Base-by-base conservation (phyloP, 2,329 filamentous ascomycete species). In the Amauroascus niger region DNA sequence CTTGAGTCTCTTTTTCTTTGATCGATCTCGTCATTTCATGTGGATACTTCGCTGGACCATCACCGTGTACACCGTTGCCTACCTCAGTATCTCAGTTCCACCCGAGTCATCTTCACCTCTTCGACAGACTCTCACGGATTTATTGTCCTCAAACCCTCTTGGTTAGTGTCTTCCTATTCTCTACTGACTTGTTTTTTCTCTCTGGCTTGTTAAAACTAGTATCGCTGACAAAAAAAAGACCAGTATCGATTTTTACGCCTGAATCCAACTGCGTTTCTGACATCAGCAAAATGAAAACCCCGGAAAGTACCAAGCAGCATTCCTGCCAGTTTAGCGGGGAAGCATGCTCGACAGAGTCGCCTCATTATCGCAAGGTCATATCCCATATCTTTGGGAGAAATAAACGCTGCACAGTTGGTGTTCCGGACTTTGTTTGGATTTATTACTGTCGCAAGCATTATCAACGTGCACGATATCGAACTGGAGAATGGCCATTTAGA, bases 341-440 rank as follows among this genome's bases (percentile, higher is more conserved):
- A 43, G 39, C 54, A 37, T 61, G 59, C 22, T 63, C 61, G 0
- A 61, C 62, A 1, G 63, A 64, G 30, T 62, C 63, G 3, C 58
- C 80, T 4, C 76, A 79, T 53, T 77, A 78, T 22, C 80, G 87
- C 46, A 91, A 91, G 69, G 82, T 84, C 4, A 84, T 91, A 55
- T 88, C 85, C 0, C 86, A 93, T 63, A 79, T 90, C 53, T 91
- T 91, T 61, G 87, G 87, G 20, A 80, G 88, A 35, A 93, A 93
- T 74, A 93, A 93, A 69, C 75, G 79, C 6, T 84, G 82, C 62
- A 93, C 87, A 0, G 78, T 83, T 32, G 74, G 76, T 43, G 87
- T 93, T 47, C 85, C 85, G 0, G 71, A 78, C 5, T 69, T 79
- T 20, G 78, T 87, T 1, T 91, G 86, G 86, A 80, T 88, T 0